phyloP scores from a whole-genome alignment of 345 rosid genomes.

The Euphorbia tirucalli region DNA sequence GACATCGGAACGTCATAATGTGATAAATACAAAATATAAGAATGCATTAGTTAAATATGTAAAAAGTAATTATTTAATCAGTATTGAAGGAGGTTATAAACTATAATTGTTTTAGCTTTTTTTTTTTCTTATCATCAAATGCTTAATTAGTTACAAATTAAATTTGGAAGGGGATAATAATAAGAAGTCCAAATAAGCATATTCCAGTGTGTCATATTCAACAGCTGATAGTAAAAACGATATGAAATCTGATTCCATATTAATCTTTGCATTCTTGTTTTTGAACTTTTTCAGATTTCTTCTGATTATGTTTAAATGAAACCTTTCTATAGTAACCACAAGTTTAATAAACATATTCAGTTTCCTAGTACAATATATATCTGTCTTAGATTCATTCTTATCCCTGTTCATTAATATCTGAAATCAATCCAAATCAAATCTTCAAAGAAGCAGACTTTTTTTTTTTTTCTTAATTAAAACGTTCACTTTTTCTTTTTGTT shows the following conservation, averaged over 20 bases:
- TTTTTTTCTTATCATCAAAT: no score
- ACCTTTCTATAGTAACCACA: neutral
- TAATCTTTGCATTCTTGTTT: neutral
- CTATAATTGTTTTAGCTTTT: no score
- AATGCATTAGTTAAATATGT: no score
- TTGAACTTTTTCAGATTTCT: conserved; percentile 18
- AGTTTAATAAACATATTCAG: neutral
- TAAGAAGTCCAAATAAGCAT: conserved; percentile 14
- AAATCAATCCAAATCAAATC: neutral
- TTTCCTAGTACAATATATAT: neutral
- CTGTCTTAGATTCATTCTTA: neutral
- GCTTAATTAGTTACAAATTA: no score
- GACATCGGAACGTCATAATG: no score
- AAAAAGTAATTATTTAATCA: no score
- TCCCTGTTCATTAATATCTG: neutral
- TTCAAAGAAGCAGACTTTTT: neutral
- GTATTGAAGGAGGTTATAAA: no score
- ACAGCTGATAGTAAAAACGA: conserved; percentile 10
- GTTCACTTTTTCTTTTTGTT: no score
- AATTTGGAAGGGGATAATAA: neutral
- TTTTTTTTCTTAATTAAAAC: neutral
- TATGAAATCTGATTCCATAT: no score
- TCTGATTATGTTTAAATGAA: conserved; percentile 5
- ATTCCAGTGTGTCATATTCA: conserved; percentile 19
- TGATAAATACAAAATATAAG: no score